phyloP scores from a whole-genome alignment of 148 eudicot species.

The Euryodendron excelsum region DNA sequence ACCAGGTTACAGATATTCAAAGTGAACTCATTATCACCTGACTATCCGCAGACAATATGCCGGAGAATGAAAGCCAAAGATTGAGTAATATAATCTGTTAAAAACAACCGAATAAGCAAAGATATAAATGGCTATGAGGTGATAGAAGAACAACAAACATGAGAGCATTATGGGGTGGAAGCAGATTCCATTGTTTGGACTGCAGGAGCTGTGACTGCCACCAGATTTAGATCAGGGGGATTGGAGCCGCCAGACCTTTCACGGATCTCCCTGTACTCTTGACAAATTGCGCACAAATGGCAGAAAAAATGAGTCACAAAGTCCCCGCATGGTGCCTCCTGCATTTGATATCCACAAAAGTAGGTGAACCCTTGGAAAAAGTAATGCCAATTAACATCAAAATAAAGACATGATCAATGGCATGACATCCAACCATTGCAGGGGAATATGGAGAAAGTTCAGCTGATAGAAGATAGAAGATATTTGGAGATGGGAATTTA shows the following conservation, averaged over 20 bases:
- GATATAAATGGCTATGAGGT: neutral
- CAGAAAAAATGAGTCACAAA: constrained; percentile 82
- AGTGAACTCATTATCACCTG: too few species aligned
- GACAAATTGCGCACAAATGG: constrained; percentile 88
- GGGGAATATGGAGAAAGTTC: neutral
- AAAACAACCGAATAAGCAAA: too few species aligned
- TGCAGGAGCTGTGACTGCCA: constrained; percentile 58
- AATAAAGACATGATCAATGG: neutral
- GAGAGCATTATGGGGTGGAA: constrained; percentile 18
- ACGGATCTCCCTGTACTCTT: constrained; percentile 84
- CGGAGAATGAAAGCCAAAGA: too few species aligned
- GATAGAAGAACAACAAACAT: neutral
- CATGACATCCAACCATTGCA: neutral
- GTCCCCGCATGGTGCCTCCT: constrained; percentile 97
- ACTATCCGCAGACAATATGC: too few species aligned
- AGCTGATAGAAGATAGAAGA: neutral
- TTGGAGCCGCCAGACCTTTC: constrained; percentile 62
- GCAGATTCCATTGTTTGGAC: constrained; percentile 71
- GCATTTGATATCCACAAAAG: constrained; percentile 4
- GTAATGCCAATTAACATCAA: neutral
- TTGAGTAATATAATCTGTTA: too few species aligned
- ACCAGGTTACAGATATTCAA: too few species aligned
- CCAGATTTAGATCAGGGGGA: constrained; percentile 31
- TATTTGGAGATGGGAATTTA: neutral
- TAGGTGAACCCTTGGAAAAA: neutral